Evolutionary conservation across 257 asterid species (phyloP), one percentile per base, ranked within the genome.

Genomic region (Cordia subcordata): DNA sequence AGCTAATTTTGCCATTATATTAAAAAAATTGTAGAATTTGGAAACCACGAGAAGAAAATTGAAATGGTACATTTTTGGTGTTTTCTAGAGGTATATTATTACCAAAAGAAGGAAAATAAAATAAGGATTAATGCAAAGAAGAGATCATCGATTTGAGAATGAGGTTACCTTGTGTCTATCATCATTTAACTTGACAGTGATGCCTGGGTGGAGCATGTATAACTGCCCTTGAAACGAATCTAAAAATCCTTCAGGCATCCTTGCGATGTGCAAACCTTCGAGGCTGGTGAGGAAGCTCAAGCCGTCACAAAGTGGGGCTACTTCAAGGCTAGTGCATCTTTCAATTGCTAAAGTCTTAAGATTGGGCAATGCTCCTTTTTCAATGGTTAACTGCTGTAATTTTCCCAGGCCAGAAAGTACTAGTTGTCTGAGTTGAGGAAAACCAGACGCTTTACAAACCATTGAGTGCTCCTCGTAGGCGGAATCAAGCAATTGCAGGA

Each of bases 401-500:
- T 19, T 9, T 5, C 1, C 9, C 9, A 47, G 16, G 8, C 18
- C 53, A 47, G 53, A 47, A 11, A 47, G 18, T 47, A 13, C n/a
- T 14, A 47, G 18, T 8, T 47, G 18, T 47, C 53, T 47, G 18
- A 47, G 53, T 47, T 47, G 10, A 16, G 53, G 8, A 47, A n/a
- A 47, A n/a, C 20, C 19, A 10, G 16, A 4, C 14, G 1, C 53
- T 14, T 13, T 2, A n/a, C 16, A 47, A 19, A 14, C 19, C 58
- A 62, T 52, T 13, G 14, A 8, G 22, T 13, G 39, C 4, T 44
- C 64, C 15, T 23, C 35, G 45, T 21, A 51, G 12, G 67, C 67
- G 3, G 18, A 33, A 8, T 38, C 11, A 32, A 10, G 19, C 10
- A 33, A 53, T 9, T 8, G n/a, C n/a, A 62, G 67, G 18, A 37